Evolutionary conservation across 257 asterid genomes (phyloP), one percentile per base, ranked within the genome.

Genomic region (Penstemon newberryi): DNA sequence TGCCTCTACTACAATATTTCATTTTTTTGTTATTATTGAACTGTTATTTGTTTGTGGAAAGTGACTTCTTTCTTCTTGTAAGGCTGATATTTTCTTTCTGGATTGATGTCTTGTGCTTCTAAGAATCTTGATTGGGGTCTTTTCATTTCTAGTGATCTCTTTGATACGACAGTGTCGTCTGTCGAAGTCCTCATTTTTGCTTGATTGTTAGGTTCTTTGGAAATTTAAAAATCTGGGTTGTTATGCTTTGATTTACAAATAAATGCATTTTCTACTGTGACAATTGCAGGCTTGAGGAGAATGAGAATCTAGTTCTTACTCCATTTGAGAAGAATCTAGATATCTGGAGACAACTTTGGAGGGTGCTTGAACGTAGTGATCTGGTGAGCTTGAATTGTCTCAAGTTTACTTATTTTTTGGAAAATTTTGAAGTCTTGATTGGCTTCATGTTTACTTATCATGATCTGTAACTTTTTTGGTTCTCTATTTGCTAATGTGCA

Each of bases 311-410:
- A 57, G 96, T 94, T 69, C 87, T 94, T 65, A 94, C 99, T 40
- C 99, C 99, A 72, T 94, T 94, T 81, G 99, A 94, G 83, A 94
- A 94, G 85, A 94, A 94, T 73, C 82, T 94, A 50, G 97, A 91
- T 83, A 94, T 94, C 69, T 94, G 99, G 99, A 86, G 99, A 76
- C 99, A 94, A 74, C 99, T 94, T 72, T 94, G 99, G 99, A 91
- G 99, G 83, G 99, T 94, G 77, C 95, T 94, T 69, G 99, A 94
- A 78, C 96, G 99, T 51, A 87, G 97, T 82, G 99, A 94, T 79
- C 82, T 94, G 99, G 99, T 94, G 78, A 85, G 89, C 45, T 69
- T 4, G 25, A 56, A 54, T 66, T 25, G 33, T 25, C 33, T 25
- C 33, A 25, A 25, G 33, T 25, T 25, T 25, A 25, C 1, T 25